Evolutionary conservation across 2,329 filamentous ascomycete species (phyloP).

Genomic region (Aaosphaeria arxii): DNA sequence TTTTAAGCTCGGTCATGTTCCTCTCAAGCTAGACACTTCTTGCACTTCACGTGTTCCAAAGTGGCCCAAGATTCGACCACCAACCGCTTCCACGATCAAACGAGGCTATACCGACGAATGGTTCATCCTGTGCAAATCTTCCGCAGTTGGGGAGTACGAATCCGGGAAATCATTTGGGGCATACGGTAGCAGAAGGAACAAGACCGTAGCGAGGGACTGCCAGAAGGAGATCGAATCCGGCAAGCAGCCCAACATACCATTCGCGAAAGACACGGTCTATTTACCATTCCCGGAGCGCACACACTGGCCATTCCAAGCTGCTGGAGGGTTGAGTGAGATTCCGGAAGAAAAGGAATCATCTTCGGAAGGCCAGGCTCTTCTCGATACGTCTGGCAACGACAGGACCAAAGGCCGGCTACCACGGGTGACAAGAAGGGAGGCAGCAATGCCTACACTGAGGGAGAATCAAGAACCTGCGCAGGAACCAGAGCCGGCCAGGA

Average conservation of each 20-base stretch:
- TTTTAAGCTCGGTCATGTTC: constrained; percentile 74
- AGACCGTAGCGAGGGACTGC: constrained; percentile 50
- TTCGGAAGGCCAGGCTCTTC: constrained; percentile 37
- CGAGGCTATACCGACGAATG: constrained; percentile 51
- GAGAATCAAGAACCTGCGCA: constrained; percentile 35
- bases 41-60: constrained; percentile 46
- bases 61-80: constrained; percentile 46
- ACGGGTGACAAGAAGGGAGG: constrained; percentile 19
- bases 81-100: constrained; percentile 41
- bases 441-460: constrained; percentile 27
- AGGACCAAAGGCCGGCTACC: constrained; percentile 24
- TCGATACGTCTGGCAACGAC: constrained; percentile 48
- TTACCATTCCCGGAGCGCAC: constrained; percentile 42
- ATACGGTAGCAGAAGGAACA: constrained; percentile 46
- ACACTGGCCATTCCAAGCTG: constrained; percentile 33
- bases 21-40: constrained; percentile 47
- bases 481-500: constrained; percentile 22
- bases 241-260: constrained; percentile 48
- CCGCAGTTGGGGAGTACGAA: constrained; percentile 49
- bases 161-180: constrained; percentile 46
- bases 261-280: constrained; percentile 48
- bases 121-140: constrained; percentile 49
- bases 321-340: constrained; percentile 37
- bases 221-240: constrained; percentile 48
- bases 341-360: constrained; percentile 39